These are phyloP conservation scores for Epichloe sibirici DNA, from an alignment of 2,329 filamentous ascomycete species.

Conservation along the genomic window DNA sequence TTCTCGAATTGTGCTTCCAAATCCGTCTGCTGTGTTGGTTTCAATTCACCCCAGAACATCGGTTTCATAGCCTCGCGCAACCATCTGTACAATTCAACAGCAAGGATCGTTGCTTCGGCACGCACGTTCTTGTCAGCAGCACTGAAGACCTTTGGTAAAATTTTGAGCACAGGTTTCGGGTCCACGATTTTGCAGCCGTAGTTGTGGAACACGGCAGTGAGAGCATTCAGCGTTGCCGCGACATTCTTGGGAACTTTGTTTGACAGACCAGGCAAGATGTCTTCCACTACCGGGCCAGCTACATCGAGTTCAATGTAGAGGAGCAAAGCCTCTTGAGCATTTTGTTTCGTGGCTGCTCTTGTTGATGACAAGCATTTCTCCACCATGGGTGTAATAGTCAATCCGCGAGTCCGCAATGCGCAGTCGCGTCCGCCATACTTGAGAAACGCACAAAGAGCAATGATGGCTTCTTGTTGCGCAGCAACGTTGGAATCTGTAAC, in stretches of 20 bases:
- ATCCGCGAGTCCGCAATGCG: constrained; percentile 62
- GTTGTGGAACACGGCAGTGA: constrained; percentile 80
- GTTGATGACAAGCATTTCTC: constrained; percentile 89
- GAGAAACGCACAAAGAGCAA: constrained; percentile 78
- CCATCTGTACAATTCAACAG: constrained; percentile 94
- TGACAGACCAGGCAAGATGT: constrained; percentile 68
- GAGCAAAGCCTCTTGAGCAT: constrained; percentile 72
- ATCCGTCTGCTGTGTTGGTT: constrained; percentile 89
- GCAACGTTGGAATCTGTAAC: constrained; percentile 93
- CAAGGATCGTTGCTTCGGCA: constrained; percentile 80
- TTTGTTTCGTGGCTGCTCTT: constrained; percentile 77
- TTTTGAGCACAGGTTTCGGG: constrained; percentile 81
- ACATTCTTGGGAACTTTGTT: constrained; percentile 91
- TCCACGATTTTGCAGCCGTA: constrained; percentile 92
- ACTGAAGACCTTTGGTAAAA: constrained; percentile 79
- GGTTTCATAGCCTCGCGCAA: constrained; percentile 96
- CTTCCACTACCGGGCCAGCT: constrained; percentile 75
- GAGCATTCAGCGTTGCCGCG: constrained; percentile 54
- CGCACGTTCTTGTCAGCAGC: constrained; percentile 98
- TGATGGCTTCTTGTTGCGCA: constrained; percentile 86
- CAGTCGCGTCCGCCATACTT: constrained; percentile 79
- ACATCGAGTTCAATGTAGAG: constrained; percentile 85
- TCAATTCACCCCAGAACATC: constrained; percentile 91
- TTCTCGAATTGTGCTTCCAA: constrained; percentile 90
- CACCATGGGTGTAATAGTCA: constrained; percentile 65